Percentiles rank a stretch among this genome's conserved stretches.
Evolutionary conservation across 495 filamentous ascomycete genomes (phyloP).

Genomic region (Wilcoxina mikolae): DNA sequence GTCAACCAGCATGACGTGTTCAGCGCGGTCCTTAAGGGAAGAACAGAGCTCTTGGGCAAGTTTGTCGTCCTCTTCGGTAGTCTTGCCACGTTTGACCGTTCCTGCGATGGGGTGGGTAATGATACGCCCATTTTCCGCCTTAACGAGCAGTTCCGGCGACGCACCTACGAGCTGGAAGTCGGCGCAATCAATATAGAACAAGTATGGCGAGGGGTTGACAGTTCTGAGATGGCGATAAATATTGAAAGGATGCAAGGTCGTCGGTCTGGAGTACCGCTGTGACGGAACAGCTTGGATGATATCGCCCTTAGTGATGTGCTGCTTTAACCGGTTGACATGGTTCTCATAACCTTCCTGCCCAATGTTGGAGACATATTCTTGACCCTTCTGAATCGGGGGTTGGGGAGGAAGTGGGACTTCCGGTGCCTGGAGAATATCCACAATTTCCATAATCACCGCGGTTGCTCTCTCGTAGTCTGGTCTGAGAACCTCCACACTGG

Average conservation of each 20-base stretch:
- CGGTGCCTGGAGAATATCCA: slow-evolving; percentile 52
- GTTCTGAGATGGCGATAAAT: slow-evolving; percentile 92
- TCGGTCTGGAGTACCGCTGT: slow-evolving; percentile 79
- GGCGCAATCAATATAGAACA: slow-evolving; percentile 85
- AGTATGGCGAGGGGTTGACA: slow-evolving; percentile 89
- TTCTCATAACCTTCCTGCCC: slow-evolving; percentile 72
- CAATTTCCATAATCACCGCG: slow-evolving; percentile 45
- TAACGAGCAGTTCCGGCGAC: slow-evolving; percentile 83
- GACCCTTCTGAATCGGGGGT: slow-evolving; percentile 50
- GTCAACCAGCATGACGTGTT: slow-evolving; percentile 99
- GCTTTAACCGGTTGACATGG: slow-evolving; percentile 67
- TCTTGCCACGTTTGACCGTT: slow-evolving; percentile 75
- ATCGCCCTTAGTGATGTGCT: slow-evolving; percentile 77
- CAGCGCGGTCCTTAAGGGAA: slow-evolving; percentile 84
- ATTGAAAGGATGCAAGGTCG: slow-evolving; percentile 87
- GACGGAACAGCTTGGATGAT: slow-evolving; percentile 97
- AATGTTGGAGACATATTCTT: slow-evolving; percentile 86
- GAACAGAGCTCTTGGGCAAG: slow-evolving; percentile 64
- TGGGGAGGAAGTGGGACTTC: slow-evolving; percentile 67
- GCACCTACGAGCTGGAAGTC: slow-evolving; percentile 93
- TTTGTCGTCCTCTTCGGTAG: slow-evolving; percentile 59
- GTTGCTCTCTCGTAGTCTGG: slow-evolving; percentile 51
- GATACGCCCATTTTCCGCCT: slow-evolving; percentile 71
- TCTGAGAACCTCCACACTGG: slow-evolving; percentile 38
- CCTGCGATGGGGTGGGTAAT: slow-evolving; percentile 96